Base-by-base conservation (phyloP, 2,329 filamentous ascomycete species). In the Arthrobotrys sphaeroides region DNA sequence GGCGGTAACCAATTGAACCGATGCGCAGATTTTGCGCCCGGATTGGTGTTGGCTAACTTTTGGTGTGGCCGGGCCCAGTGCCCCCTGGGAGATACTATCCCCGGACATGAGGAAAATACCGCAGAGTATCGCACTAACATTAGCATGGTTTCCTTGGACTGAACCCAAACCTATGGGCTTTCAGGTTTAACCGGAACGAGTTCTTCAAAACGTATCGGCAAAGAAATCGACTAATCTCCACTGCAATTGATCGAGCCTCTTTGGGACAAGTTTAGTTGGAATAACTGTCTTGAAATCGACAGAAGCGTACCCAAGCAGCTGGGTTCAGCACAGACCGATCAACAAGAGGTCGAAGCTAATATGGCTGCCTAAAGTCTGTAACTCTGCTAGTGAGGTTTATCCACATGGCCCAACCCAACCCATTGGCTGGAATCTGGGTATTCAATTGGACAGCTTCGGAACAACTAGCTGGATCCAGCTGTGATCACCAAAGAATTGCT, bases 1-100 rank as follows among this genome's bases (percentile, higher is more conserved):
- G 49, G 33, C 24, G 69, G 69, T 73, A 73, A 73, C 69, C 69
- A 73, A 70, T 70, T 70, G 66, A 73, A 67, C 68, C 55, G 43
- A 61, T 24, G 22, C 28, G 33, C 43, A 51, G 26, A 61, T 53
- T 73, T 51, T 36, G 43, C 16, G 31, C 69, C 61, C 53, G 53
- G 38, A 47, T 61, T 38, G 12, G 51, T 73, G 31, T 33, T 60
- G 40, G 49, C 3, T 33, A 20, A 16, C 22, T 31, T 33, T 22
- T 18, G 45, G 26, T 18, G 40, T 62, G 49, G 42, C 53, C 40
- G 45, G 43, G 33, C 69, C 45, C 40, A n/a, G 53, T 49, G 16
- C 2, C 20, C 22, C 59, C 60, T 49, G n/a, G 42, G 38, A 12
- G 18, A 22, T 24, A 45, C 36, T 45, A 51, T 66, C 40, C 18